phyloP scores from a whole-genome alignment of 1,284 basidiomycete genomes.

The Pyrrhoderma noxium region DNA sequence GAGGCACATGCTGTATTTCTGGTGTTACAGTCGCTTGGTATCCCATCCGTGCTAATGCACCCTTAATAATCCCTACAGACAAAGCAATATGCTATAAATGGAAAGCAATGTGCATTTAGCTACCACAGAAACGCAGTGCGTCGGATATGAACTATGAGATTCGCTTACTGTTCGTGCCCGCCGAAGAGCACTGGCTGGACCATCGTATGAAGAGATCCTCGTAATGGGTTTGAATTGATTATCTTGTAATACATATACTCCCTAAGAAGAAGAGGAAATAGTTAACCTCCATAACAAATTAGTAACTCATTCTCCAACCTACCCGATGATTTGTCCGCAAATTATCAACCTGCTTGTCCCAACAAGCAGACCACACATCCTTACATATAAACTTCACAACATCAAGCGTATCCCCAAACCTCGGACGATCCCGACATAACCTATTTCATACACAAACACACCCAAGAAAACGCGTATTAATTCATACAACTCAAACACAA shows the following conservation, averaged over 20 bases:
- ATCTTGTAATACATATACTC: conserved; percentile 91
- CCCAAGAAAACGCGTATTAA: background rate
- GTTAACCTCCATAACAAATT: background rate
- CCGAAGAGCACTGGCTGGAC: conserved; percentile 65
- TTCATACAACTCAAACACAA: background rate
- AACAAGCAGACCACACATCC: conserved; percentile 82
- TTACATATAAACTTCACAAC: conserved; percentile 95
- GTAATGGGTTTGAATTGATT: conserved; percentile 82
- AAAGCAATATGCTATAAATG: conserved; percentile 70
- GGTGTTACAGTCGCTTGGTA: conserved; percentile 66
- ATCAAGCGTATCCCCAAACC: conserved; percentile 81
- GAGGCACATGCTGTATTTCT: conserved; percentile 75
- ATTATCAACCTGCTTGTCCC: conserved; percentile 95
- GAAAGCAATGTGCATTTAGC: background rate
- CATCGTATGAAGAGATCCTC: conserved; percentile 72
- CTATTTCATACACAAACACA: conserved; percentile 32
- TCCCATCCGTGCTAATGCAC: conserved; percentile 75
- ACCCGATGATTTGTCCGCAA: conserved; percentile 90
- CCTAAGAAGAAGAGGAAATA: conserved; percentile 38
- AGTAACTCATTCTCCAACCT: conserved; percentile 20
- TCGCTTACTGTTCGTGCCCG: conserved; percentile 60
- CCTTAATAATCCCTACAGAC: conserved; percentile 75
- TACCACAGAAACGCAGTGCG: background rate
- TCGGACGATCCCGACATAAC: conserved; percentile 64
- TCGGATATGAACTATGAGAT: background rate